These are phyloP conservation scores for Ustilago cynodontis DNA, from an alignment of 1,284 basidiomycete genomes.

Conservation along the genomic window DNA sequence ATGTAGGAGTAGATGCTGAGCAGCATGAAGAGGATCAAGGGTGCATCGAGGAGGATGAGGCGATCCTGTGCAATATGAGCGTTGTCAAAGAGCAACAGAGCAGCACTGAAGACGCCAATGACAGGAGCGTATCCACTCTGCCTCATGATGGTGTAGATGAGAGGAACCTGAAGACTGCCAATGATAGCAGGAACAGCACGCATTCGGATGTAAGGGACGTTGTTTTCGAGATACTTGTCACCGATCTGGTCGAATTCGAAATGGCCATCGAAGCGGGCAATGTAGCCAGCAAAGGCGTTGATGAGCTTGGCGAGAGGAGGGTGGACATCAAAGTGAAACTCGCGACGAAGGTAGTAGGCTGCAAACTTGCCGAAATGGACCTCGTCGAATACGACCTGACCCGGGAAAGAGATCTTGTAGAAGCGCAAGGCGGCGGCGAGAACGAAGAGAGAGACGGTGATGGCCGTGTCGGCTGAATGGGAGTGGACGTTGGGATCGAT, in stretches of 20 bases:
- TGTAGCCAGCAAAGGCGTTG: conserved; percentile 88
- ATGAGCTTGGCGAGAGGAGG: conserved; percentile 77
- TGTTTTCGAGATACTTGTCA: conserved; percentile 85
- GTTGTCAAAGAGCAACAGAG: conserved; percentile 92
- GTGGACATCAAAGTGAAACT: conserved; percentile 99
- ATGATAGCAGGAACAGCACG: conserved; percentile 90
- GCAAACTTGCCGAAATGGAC: conserved; percentile 70
- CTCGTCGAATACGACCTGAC: conserved; percentile 69
- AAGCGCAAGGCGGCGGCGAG: conserved; percentile 53
- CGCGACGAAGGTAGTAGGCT: conserved; percentile 66
- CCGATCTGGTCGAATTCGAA: conserved; percentile 97
- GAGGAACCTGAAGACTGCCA: conserved; percentile 86
- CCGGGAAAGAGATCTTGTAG: conserved; percentile 57
- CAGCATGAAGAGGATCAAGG: conserved; percentile 94
- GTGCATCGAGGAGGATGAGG: conserved; percentile 93
- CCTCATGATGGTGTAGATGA: conserved; percentile 97
- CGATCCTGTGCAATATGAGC: conserved; percentile 95
- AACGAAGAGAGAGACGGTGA: conserved; percentile 47
- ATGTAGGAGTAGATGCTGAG: conserved; percentile 94
- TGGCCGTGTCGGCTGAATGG: conserved; percentile 23
- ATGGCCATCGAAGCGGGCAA: conserved; percentile 92
- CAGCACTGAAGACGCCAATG: conserved; percentile 87
- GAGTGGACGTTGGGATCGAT: conserved; percentile 31
- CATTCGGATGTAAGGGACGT: conserved; percentile 95
- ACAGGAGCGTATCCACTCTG: conserved; percentile 93